Base-by-base conservation (phyloP, 371 early-diverging fungal genomes). In the Apophysomyces ossiformis region DNA sequence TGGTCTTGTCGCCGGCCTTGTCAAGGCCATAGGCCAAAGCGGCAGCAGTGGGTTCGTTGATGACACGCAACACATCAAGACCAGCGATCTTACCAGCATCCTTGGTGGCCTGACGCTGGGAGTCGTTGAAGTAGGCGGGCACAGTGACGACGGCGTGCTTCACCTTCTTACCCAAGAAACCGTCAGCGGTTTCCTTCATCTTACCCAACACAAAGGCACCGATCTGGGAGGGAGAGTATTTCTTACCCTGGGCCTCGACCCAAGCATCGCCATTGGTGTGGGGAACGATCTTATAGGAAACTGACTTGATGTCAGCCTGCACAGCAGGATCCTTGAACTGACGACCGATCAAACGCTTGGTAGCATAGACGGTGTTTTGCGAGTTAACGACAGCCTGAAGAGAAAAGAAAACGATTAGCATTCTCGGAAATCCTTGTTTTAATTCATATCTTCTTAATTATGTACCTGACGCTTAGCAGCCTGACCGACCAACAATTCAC, bases 31-130 rank as follows among this genome's bases (percentile, higher is more conserved):
- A 99, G 46, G 99, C 98, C 61, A 98, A 83, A 47, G 99, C 99
- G 60, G 99, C 99, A 15, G 99, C 99, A 2, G 99, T 99, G 46
- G 99, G 99, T 74, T 99, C 99, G 84, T 99, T 99, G 79, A 99
- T 97, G 58, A 99, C 96, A 75, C 99, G 92, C 63, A 98, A 82
- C 12, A 99, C 98, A 65, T 98, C 92, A 59, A 99, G 81, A 61
- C 99, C 99, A 37, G 99, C 94, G 77, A 99, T 96, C 37, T 87
- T 87, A 60, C 97, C 99, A 41, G 99, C 99, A 75, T 96, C 96
- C 88, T 99, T 99, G 70, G 99, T 99, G 11, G 99, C 99, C 78
- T 99, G 98, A 75, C 99, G 93, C 82, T 99, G 99, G 38, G 96
- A 91, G 76, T 99, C 99, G 69, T 92, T 92, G 69, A 94, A 94